phyloP scores from a whole-genome alignment of 75 land plant genomes.

The Picea glauca region DNA sequence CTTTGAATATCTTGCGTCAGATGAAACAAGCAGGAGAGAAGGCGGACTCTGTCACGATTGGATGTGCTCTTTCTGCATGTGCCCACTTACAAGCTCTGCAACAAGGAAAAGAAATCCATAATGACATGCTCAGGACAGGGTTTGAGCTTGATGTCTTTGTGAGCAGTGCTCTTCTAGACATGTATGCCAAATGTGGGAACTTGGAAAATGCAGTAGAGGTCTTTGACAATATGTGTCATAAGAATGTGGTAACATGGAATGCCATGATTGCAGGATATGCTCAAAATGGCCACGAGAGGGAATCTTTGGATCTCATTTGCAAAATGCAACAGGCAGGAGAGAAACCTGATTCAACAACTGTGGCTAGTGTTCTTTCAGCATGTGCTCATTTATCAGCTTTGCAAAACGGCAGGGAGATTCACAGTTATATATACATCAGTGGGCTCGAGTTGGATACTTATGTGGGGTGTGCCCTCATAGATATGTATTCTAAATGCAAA shows the following conservation, averaged over 20 bases:
- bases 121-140: not conserved
- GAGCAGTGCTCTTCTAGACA: constrained; percentile 16
- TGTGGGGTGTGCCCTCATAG: not conserved
- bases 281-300: constrained; percentile 5
- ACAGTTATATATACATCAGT: not conserved
- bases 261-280: constrained; percentile 15
- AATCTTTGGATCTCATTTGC: not conserved
- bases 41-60: constrained; percentile 40
- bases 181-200: constrained; percentile 26
- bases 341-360: not conserved
- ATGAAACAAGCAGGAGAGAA: constrained; percentile 28
- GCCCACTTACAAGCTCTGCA: not conserved
- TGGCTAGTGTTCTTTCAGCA: not conserved
- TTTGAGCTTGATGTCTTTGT: not conserved
- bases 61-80: constrained; percentile 25
- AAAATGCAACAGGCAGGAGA: not conserved
- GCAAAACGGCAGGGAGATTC: not conserved
- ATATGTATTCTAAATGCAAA: not conserved
- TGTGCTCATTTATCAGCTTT: not conserved
- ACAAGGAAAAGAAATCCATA: not conserved
- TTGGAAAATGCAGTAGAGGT: constrained; percentile 12
- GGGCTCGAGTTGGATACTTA: not conserved
- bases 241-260: constrained; percentile 22
- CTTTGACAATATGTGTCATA: constrained; percentile 5
- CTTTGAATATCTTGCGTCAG: constrained; percentile 34